Evolutionary conservation across 768 basidiomycete species (phyloP).

Genomic region (Pleurotus giganteus): DNA sequence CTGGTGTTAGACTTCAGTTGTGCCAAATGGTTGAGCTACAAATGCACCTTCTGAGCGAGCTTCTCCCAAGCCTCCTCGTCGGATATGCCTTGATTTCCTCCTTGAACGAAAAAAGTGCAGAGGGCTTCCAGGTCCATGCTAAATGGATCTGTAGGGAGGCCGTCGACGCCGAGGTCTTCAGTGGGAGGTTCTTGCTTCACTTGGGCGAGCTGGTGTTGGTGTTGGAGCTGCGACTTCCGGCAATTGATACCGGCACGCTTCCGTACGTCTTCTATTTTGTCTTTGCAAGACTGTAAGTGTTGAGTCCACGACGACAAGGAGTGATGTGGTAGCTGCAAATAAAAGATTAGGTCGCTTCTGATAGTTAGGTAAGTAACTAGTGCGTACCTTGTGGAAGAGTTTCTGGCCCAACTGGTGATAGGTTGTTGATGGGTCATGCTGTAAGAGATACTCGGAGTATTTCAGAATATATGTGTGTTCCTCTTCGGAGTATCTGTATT

Average conservation of each 20-base stretch:
- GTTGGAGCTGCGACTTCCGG: constrained; percentile 42
- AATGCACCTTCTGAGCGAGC: constrained; percentile 40
- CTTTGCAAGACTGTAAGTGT: constrained; percentile 32
- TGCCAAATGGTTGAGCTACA: neutral
- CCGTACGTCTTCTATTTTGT: constrained; percentile 43
- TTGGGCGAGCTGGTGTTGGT: constrained; percentile 9
- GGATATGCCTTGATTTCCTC: constrained; percentile 41
- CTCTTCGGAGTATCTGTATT: constrained; percentile 44
- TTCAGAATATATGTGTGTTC: constrained; percentile 48
- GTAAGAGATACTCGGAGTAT: constrained; percentile 45
- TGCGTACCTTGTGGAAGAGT: constrained; percentile 45
- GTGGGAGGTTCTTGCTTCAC: constrained; percentile 13
- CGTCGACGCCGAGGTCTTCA: neutral
- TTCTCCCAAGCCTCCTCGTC: constrained; percentile 49
- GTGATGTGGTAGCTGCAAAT: constrained; percentile 60
- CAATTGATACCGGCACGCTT: constrained; percentile 50
- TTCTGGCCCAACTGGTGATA: constrained; percentile 32
- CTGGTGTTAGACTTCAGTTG: constrained; percentile 5
- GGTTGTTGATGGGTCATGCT: constrained; percentile 45
- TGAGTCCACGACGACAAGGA: constrained; percentile 45
- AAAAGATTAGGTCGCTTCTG: constrained; percentile 1
- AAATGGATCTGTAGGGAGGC: neutral
- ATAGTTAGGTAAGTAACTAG: neutral
- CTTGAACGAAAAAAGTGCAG: constrained; percentile 52
- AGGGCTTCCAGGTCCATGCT: constrained; percentile 47